Evolutionary conservation across 2,329 filamentous ascomycete genomes (phyloP).

Genomic region (Cladophialophora chaetospira): DNA sequence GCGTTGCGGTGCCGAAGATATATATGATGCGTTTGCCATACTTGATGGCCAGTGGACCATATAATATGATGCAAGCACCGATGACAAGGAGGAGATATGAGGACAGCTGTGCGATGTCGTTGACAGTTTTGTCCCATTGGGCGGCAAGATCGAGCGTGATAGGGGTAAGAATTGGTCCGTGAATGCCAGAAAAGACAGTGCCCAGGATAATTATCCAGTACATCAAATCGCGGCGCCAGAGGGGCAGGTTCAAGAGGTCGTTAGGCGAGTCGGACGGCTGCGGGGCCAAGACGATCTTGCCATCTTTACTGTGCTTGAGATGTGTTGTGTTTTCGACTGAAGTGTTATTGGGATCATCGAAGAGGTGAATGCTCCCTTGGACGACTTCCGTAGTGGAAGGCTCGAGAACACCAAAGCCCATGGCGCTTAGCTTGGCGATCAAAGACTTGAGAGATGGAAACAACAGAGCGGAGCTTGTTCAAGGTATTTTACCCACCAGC

Average conservation of each 20-base stretch:
- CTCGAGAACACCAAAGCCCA: slow-evolving; percentile 13
- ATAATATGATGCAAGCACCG: slow-evolving; percentile 70
- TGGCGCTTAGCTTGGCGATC: neutral
- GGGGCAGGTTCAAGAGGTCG: slow-evolving; percentile 88
- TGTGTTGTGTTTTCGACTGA: slow-evolving; percentile 10
- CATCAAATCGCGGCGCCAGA: slow-evolving; percentile 76
- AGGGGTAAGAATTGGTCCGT: slow-evolving; percentile 65
- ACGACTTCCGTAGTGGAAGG: slow-evolving; percentile 7
- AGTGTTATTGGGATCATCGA: slow-evolving; percentile 5
- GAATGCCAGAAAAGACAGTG: slow-evolving; percentile 8
- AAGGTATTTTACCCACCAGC: neutral
- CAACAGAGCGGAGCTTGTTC: neutral
- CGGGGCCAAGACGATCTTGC: slow-evolving; percentile 84
- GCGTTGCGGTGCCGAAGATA: slow-evolving; percentile 45
- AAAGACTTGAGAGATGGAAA: neutral
- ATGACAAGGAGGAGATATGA: slow-evolving; percentile 78
- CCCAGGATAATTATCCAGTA: slow-evolving; percentile 92
- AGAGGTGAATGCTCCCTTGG: slow-evolving; percentile 14
- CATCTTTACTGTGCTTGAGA: slow-evolving; percentile 52
- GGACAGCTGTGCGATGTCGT: slow-evolving; percentile 49
- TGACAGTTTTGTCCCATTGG: slow-evolving; percentile 78
- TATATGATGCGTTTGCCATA: slow-evolving; percentile 91
- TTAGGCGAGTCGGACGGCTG: slow-evolving; percentile 89
- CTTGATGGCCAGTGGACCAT: slow-evolving; percentile 82
- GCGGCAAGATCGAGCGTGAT: slow-evolving; percentile 69